phyloP scores from a whole-genome alignment of 192 early-diverging fungal genomes.

The Lunasporangiospora selenospora region DNA sequence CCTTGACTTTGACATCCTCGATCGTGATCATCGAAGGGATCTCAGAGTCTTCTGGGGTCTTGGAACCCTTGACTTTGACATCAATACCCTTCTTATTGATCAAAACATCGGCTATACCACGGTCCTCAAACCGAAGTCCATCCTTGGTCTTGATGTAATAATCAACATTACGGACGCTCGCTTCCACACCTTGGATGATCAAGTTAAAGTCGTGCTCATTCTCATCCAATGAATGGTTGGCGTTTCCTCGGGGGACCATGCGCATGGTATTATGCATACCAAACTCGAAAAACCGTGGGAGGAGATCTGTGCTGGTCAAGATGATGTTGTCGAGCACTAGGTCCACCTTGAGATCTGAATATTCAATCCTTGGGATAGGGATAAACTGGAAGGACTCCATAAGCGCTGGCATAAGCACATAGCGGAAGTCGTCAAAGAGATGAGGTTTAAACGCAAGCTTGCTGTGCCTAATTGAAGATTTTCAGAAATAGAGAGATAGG shows the following conservation, averaged over 20 bases:
- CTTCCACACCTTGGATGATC: conserved; percentile 45
- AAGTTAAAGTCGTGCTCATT: conserved; percentile 39
- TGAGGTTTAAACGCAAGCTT: conserved; percentile 52
- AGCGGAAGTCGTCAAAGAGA: conserved; percentile 50
- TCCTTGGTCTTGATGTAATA: conserved; percentile 51
- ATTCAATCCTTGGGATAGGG: conserved; percentile 54
- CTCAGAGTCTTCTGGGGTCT: conserved; percentile 24
- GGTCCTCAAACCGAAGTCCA: conserved; percentile 45
- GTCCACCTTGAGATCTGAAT: conserved; percentile 52
- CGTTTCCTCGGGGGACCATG: conserved; percentile 41
- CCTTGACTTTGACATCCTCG: conserved; percentile 27
- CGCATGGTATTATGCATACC: conserved; percentile 43
- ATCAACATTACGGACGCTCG: conserved; percentile 43
- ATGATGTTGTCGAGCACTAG: conserved; percentile 50
- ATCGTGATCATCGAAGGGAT: conserved; percentile 25
- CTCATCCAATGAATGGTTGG: conserved; percentile 12
- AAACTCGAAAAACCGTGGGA: conserved; percentile 48
- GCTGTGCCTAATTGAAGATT: conserved; percentile 26
- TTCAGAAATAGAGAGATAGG: not conserved
- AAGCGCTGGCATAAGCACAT: conserved; percentile 47
- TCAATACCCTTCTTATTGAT: conserved; percentile 35
- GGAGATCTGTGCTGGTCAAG: conserved; percentile 45
- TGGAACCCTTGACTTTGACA: conserved; percentile 8
- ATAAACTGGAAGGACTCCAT: conserved; percentile 51
- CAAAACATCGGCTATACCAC: conserved; percentile 46